Conservation (phyloP, 1,139 yeast species). For the Pichia sp. region DNA sequence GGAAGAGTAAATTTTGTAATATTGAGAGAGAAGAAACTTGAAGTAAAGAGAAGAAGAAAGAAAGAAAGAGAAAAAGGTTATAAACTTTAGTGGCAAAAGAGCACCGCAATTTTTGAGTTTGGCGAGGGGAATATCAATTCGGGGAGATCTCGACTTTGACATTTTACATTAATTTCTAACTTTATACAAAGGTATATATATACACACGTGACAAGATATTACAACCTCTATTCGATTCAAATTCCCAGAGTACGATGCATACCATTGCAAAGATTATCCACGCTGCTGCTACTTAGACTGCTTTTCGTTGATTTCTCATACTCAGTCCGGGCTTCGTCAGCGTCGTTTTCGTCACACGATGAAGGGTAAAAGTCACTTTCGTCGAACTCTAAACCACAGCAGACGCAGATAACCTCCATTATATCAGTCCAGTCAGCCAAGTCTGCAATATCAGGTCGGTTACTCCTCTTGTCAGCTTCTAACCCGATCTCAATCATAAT, state of each 20-base stretch:
- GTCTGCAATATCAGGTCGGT: conserved; percentile 23
- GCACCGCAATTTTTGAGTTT: not conserved
- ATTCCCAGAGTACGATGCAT: not conserved
- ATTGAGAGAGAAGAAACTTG: not conserved
- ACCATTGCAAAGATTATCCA: not conserved
- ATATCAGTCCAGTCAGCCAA: conserved; percentile 33
- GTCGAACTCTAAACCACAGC: conserved; percentile 33
- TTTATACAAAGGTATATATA: not conserved
- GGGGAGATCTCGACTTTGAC: not conserved
- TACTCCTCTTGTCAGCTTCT: conserved; percentile 16
- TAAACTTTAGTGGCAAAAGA: not conserved
- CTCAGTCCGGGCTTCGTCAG: conserved; percentile 2
- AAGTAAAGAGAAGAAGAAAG: not conserved
- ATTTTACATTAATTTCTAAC: not conserved
- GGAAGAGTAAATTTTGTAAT: not conserved
- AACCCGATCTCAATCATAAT: conserved; percentile 28
- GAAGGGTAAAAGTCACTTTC: conserved; percentile 31
- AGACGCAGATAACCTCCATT: conserved; percentile 33
- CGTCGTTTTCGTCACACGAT: conserved; percentile 20
- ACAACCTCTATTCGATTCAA: not conserved
- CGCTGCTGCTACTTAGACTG: not conserved
- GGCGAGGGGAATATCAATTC: not conserved
- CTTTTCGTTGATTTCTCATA: not conserved
- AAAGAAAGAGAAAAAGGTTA: not conserved
- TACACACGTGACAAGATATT: not conserved